Percentiles rank a stretch among this genome's conserved stretches.
phyloP scores from a whole-genome alignment of 1,284 basidiomycete species.

The Heterobasidion parviporum region DNA sequence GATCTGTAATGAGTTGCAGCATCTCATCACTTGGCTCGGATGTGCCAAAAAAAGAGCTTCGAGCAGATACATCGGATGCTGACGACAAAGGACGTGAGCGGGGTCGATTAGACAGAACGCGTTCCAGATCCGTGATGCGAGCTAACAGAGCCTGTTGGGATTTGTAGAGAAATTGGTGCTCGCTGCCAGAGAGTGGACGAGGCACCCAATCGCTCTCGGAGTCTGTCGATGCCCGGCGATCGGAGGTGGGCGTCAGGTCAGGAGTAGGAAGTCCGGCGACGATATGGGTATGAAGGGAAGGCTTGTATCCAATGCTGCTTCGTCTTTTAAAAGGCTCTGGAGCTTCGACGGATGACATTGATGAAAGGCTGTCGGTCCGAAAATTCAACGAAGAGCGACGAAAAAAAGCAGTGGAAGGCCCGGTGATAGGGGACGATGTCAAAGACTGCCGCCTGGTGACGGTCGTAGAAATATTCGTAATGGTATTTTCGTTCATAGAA shows the following conservation, averaged over 20 bases:
- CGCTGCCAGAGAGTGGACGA: conserved; percentile 51
- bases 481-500: conserved; percentile 17
- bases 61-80: conserved; percentile 36
- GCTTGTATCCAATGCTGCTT: conserved; percentile 68
- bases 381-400: conserved; percentile 22
- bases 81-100: conserved; percentile 46
- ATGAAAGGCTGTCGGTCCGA: conserved; percentile 14
- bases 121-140: conserved; percentile 72
- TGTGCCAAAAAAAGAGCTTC: conserved; percentile 3
- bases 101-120: conserved; percentile 44
- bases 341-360: conserved; percentile 9
- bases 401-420: conserved; percentile 13
- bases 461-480: conserved; percentile 9
- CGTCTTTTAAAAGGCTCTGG: conserved; percentile 22
- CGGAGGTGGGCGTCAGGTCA: conserved; percentile 58
- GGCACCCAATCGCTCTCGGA: conserved; percentile 17
- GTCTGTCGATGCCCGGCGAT: conserved; percentile 32
- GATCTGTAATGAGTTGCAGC: conserved; percentile 61
- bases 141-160: conserved; percentile 72
- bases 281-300: conserved; percentile 32
- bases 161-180: conserved; percentile 77
- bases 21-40: conserved; percentile 61
- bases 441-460: conserved; percentile 20
- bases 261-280: conserved; percentile 56
- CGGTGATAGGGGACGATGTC: conserved; percentile 16